Base-by-base conservation (phyloP, 1,284 basidiomycete genomes). In the Ceratobasidium sp. region DNA sequence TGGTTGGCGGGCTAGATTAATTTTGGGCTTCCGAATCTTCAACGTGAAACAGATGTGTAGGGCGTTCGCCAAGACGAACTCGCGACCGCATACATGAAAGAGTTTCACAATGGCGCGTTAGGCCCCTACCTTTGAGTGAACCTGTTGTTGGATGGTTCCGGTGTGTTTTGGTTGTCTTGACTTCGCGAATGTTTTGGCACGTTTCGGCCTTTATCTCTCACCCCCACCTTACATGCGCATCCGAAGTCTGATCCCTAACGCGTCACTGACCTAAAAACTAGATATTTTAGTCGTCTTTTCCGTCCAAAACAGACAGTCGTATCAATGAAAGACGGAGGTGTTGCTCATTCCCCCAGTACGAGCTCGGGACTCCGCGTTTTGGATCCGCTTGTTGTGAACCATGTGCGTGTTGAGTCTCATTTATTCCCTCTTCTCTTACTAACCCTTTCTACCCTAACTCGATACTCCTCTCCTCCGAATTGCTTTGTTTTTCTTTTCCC, bases 101-200 rank as follows among this genome's bases (percentile, higher is more conserved):
- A 72, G 57, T 57, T 5, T 9, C 29, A 14, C 69, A 72, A 53
- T 72, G 69, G 69, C 44, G 29, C 9, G 57, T 72, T 19, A 57
- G 47, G 11, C 69, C 69, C n/a, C 31, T 72, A 24, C 69, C 56
- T 22, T 17, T 72, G 31, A 57, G 69, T 15, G 69, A 72, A 27
- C 69, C 62, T 7, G 22, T 72, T n/a, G 29, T 72, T 17, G 69
- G 69, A 7, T 72, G 69, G 69, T 59, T 72, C 57, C 57, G 69
- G 69, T 72, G 47, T 6, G 57, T 24, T 31, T 22, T 36, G 33
- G 15, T 45, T 31, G 47, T 50, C 33, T 22, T 27, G 15, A 14
- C 41, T 44, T 36, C 33, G 8, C n/a, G n/a, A n/a, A n/a, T n/a
- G n/a, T n/a, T n/a, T n/a, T n/a, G 36, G 6, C 36, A 41, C 11